These are phyloP conservation scores for Powellomyces hirtus DNA, from an alignment of 192 early-diverging fungal genomes.

Conservation along the genomic window DNA sequence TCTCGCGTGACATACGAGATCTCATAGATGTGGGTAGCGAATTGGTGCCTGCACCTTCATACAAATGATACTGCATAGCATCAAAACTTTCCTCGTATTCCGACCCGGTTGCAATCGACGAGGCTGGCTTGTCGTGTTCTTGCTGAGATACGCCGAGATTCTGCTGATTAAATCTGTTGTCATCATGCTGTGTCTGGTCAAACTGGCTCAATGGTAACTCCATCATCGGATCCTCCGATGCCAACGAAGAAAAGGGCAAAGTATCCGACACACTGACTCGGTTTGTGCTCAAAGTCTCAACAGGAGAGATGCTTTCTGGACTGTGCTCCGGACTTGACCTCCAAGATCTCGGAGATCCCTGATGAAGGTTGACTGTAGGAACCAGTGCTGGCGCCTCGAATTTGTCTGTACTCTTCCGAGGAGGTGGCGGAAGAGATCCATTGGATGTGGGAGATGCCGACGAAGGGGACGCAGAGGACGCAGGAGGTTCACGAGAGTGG, in stretches of 20 bases:
- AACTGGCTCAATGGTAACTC: neutral
- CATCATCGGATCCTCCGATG: neutral
- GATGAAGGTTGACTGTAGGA: neutral
- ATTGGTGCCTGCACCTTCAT: neutral
- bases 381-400: neutral
- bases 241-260: neutral
- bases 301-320: neutral
- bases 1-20: too few species aligned
- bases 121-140: neutral
- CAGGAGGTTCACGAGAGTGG: neutral
- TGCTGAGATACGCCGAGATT: neutral
- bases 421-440: neutral
- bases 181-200: neutral
- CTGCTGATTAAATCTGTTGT: neutral
- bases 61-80: conserved; percentile 6
- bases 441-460: neutral
- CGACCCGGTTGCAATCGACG: neutral
- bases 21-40: too few species aligned
- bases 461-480: neutral
- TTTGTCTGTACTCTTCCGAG: neutral
- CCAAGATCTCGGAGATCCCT: neutral
- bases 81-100: conserved; percentile 7
- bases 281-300: neutral
- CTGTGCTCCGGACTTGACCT: neutral
- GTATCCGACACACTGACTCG: neutral